Conservation (phyloP, 106 monocot genomes). For the Acanthochlamys bracteata region DNA sequence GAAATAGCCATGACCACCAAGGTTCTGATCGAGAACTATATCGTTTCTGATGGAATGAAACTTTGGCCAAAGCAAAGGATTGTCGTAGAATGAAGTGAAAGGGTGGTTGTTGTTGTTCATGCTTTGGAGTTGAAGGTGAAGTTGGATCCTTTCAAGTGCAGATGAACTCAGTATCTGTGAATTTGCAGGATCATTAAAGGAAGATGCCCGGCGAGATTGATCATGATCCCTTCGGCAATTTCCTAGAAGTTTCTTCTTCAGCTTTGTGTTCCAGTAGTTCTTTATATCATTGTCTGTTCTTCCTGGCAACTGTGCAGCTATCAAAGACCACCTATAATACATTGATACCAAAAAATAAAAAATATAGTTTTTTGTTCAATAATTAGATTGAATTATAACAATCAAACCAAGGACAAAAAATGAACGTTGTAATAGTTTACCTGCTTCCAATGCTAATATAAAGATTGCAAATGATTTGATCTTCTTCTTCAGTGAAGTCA, state of each 20-base stretch:
- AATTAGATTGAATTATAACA: too few relatives aligned
- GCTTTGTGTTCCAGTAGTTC: conserved; percentile 42
- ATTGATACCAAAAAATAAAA: neutral
- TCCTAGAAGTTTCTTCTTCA: conserved; percentile 36
- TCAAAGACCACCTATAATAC: conserved; percentile 40
- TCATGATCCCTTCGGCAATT: conserved; percentile 7
- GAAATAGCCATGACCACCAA: too few relatives aligned
- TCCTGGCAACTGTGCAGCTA: conserved; percentile 54
- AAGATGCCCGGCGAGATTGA: conserved; percentile 7
- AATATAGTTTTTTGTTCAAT: neutral
- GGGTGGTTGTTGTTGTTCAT: conserved; percentile 5
- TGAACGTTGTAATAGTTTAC: conserved; percentile 6
- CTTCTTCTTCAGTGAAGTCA: conserved; percentile 49
- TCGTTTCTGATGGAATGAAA: conserved; percentile 2
- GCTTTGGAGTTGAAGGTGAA: conserved; percentile 41
- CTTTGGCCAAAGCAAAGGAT: conserved; percentile 25
- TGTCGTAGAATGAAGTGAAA: conserved; percentile 32
- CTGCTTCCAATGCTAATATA: conserved; percentile 61
- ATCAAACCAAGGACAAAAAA: too few relatives aligned
- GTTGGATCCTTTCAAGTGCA: conserved; percentile 53
- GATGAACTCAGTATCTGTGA: conserved; percentile 24
- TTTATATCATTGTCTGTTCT: conserved; percentile 65
- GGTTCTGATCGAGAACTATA: too few relatives aligned
- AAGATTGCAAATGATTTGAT: conserved; percentile 45
- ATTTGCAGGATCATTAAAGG: neutral